Conservation (phyloP, 2,329 filamentous ascomycete genomes). For the Clathrospora elynae region DNA sequence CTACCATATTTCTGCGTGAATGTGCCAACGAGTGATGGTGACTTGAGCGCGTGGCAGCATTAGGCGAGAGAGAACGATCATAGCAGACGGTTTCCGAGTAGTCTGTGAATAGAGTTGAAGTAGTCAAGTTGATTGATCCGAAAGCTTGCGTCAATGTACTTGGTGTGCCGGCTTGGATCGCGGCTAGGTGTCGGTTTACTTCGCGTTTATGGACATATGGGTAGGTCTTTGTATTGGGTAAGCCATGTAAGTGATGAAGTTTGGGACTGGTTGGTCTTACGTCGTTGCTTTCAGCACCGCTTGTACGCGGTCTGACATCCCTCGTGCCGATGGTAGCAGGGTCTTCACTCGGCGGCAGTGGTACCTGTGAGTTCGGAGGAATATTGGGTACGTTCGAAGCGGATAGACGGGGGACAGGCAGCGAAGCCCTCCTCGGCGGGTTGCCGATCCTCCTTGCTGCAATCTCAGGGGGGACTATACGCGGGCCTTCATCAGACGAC, state of each 20-base stretch:
- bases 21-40: background rate
- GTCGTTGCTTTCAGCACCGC: background rate
- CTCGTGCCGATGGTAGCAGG: background rate
- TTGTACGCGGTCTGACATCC: background rate
- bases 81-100: conserved; percentile 20
- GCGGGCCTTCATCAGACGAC: conserved; percentile 12
- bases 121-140: background rate
- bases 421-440: conserved; percentile 14
- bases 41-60: background rate
- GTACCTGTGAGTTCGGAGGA: background rate
- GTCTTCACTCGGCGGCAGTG: background rate
- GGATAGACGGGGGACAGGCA: conserved; percentile 8
- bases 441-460: conserved; percentile 19
- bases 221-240: conserved; percentile 22
- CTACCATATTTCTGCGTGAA: background rate
- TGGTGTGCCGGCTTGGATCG: conserved; percentile 17
- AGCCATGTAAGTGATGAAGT: conserved; percentile 27
- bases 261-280: conserved; percentile 21
- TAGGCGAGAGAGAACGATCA: background rate
- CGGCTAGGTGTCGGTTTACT: conserved; percentile 21
- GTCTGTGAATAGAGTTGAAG: conserved; percentile 6
- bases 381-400: background rate
- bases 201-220: conserved; percentile 33
- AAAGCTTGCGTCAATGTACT: conserved; percentile 15
- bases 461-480: conserved; percentile 13